Base-by-base conservation (phyloP, 2,329 filamentous ascomycete species). In the Trichoderma cornu-damae region DNA sequence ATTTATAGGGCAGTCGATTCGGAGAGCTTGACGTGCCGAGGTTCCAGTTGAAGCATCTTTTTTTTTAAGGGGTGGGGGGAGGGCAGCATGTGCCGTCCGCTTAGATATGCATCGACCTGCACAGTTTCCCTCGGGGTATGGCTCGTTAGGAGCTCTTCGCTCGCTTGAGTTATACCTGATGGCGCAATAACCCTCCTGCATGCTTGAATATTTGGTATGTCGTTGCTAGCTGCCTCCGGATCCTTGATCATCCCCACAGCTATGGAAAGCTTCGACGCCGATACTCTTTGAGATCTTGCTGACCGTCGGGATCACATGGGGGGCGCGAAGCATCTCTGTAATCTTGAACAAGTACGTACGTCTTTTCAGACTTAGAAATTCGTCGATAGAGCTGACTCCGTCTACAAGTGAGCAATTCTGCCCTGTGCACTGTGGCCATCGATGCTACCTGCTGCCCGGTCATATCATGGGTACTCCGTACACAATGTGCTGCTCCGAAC, bases 231-330 rank as follows among this genome's bases (percentile, higher is more conserved):
- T 34, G 37, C 20, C 38, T 52, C 49, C 6, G 20, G 28, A 20
- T 44, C 30, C 24, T 37, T 18, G 22, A 11, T 6, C 8, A 22
- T 22, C 46, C 28, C 54, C 46, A 51, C 44, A 44, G 37, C n/a
- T 37, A 30, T 24, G 30, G 37, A 28, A 43, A 58, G 57, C 50
- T 53, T 53, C 37, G 50, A 47, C 40, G 28, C 43, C 18, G 49
- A 58, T 34, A 18, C n/a, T 35, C 22, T 26, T 57, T 14, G 8
- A 50, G 38, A 50, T 50, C 35, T 32, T 53, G 42, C 18, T 58
- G 57, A 51, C 42, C 57, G 49, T 34, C 8, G 32, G 37, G 9
- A 12, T 30, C 18, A 43, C 30, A 43, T 42, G 37, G 30, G 20
- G 22, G 30, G 16, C n/a, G n/a, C 28, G 20, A 24, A 18, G 16